These are phyloP conservation scores for Phaeomoniella chlamydospora DNA, from an alignment of 2,329 filamentous ascomycete genomes.

Conservation along the genomic window DNA sequence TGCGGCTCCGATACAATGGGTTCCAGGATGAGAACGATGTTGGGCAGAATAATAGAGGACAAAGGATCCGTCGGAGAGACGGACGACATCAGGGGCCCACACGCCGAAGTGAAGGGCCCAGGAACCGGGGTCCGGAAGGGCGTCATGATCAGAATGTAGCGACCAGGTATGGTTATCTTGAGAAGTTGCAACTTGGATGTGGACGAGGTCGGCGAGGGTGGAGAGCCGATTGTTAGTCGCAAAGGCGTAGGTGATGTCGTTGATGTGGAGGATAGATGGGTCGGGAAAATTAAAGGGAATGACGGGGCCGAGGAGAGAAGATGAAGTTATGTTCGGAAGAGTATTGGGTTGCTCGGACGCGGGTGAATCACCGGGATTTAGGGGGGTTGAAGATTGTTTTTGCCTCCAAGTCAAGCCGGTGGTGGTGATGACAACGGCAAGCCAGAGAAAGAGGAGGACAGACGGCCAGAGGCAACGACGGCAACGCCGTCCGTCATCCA, in stretches of 20 bases:
- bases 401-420: too few relatives aligned
- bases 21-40: constrained; percentile 19
- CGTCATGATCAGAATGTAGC: constrained; percentile 35
- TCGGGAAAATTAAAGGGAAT: constrained; percentile 25
- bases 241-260: constrained; percentile 43
- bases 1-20: constrained; percentile 47
- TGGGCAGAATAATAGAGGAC: constrained; percentile 47
- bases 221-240: constrained; percentile 36
- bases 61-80: constrained; percentile 35
- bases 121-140: constrained; percentile 34
- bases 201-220: constrained; percentile 6
- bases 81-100: constrained; percentile 49
- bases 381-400: too few relatives aligned
- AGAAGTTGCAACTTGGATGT: constrained; percentile 41
- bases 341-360: too few relatives aligned
- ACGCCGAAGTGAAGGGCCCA: constrained; percentile 42
- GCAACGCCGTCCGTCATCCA: too few relatives aligned
- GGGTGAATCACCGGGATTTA: too few relatives aligned
- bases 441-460: background rate
- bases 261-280: constrained; percentile 31
- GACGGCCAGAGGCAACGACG: too few relatives aligned
- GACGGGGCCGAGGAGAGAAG: constrained; percentile 11
- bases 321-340: background rate
- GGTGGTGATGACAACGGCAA: background rate
- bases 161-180: constrained; percentile 32